Base-by-base conservation (phyloP, 2,329 filamentous ascomycete species). In the Metarhizium brunneum region DNA sequence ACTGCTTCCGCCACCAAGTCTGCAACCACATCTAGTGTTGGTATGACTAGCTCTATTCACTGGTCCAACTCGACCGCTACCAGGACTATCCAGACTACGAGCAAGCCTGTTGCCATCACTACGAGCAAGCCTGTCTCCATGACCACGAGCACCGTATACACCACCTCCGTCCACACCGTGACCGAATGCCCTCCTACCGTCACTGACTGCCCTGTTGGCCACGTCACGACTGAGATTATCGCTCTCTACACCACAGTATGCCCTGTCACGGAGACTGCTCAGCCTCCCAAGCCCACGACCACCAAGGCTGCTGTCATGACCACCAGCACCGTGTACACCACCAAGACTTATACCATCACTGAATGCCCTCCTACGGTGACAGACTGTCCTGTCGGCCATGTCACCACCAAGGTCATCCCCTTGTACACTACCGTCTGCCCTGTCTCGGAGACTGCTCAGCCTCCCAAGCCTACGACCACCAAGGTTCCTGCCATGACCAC, bases 331-430 rank as follows among this genome's bases (percentile, higher is more conserved):
- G 69, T 82, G 67, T 81, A 77, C 73, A 70, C 73, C 63, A 82
- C 78, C 63, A 73, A 74, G 64, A 72, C 76, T 59, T 71, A 76
- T 59, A 82, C 79, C 65, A 71, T 82, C 70, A 82, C 77, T 63
- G 76, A 75, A 40, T 83, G 80, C 67, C 73, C 71, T 53, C 70
- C 78, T 47, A 72, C 69, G 55, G 74, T 79, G 59, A 73, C 74
- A 60, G 67, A 80, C 77, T 83, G 81, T 64, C 65, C 66, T 10
- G 64, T 67, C 54, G 67, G 69, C 38, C 58, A 65, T 18, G 61
- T 68, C 54, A 68, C 64, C 36, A 70, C 69, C 1, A 64, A 67
- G 56, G 64, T 71, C 51, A 65, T 71, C 56, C 57, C 63, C 8
- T 49, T 52, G 52, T 70, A 69, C 55, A 73, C 70, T 29, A 73